Base-by-base conservation (phyloP, 2,329 filamentous ascomycete genomes). In the Talaromyces sp. region DNA sequence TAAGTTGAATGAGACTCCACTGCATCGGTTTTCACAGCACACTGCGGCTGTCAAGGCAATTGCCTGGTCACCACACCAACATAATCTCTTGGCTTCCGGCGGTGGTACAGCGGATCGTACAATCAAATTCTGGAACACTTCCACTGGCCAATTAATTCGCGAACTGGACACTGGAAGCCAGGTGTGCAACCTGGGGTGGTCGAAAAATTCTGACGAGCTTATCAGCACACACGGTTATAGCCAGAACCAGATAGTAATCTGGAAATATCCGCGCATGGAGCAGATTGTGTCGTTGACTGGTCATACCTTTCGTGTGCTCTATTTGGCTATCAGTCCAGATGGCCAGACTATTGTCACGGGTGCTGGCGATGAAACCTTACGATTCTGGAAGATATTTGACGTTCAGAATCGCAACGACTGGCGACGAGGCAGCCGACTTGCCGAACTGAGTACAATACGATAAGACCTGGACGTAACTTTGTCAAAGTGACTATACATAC, bases 211-310 rank as follows among this genome's bases (percentile, higher is more conserved):
- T 8, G 97, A 97, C 75, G 95, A 99, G 78, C 93, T 99, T 65
- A 94, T 99, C 63, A 94, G 90, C 60, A 99, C 95, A 0, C 95
- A 99, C 74, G 95, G 95, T 7, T 99, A 97, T 81, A 94, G 90
- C 70, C 95, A 99, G 75, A 97, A 99, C 76, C 95, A 98, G 77
- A 97, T 99, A 72, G 94, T 98, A 43, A 92, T 99, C 63, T 99
- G 95, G 95, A 99, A 99, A 75, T 99, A 99, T 74, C 95, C 95
- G 1, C 93, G 90, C 70, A 98, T 99, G 95, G 92, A 92, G 58
- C 95, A 98, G 76, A 93, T 99, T 9, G 94, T 92, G 47, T 96
- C 92, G 70, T 82, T 99, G 54, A 99, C 95, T 0, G 95, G 95
- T 0, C 95, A 99, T 77, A 99, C 95, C 1, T 98, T 96, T 78